A percentile compares a stretch with the other conserved stretches of the same genome.
Evolutionary conservation across 306 rosid genomes (phyloP).

Genomic region (Inga laurina): DNA sequence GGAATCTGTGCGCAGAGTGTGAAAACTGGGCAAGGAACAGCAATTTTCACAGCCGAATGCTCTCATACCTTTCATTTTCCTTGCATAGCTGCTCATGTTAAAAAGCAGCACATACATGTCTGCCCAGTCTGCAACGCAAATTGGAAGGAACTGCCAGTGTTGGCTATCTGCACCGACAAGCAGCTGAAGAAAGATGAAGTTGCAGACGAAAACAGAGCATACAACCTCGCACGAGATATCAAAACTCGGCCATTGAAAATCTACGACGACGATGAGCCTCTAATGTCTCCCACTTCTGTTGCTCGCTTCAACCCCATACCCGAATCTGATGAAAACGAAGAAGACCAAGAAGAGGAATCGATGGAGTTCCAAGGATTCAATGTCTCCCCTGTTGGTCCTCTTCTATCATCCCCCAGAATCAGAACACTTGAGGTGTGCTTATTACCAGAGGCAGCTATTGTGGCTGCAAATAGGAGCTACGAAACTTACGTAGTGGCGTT

Average conservation of each 20-base stretch:
- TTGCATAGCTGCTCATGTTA: conserved; percentile 71
- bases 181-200: conserved; percentile 12
- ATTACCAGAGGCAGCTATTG: conserved; percentile 77
- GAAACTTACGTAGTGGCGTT: conserved; percentile 72
- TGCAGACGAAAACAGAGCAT: conserved; percentile 19
- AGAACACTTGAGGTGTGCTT: conserved; percentile 51
- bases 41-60: conserved; percentile 95
- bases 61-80: conserved; percentile 92
- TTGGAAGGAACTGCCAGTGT: conserved; percentile 85
- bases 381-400: conserved; percentile 33
- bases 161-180: conserved; percentile 42
- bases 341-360: conserved; percentile 42
- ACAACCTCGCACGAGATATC: conserved; percentile 37
- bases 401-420: conserved; percentile 28
- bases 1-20: conserved; percentile 83
- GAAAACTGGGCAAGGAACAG: conserved; percentile 89
- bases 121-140: conserved; percentile 80
- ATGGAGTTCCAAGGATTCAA: conserved; percentile 70
- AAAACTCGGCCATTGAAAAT: conserved; percentile 57
- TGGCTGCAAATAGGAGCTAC: conserved; percentile 61
- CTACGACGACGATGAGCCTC: conserved; percentile 89
- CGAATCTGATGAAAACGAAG: conserved; percentile 82
- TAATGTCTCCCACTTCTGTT: conserved; percentile 66
- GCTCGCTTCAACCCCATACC: conserved; percentile 87
- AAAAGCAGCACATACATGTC: conserved; percentile 50